Evolutionary conservation across 306 rosid genomes (phyloP).

Genomic region (Erythrophleum fordii): DNA sequence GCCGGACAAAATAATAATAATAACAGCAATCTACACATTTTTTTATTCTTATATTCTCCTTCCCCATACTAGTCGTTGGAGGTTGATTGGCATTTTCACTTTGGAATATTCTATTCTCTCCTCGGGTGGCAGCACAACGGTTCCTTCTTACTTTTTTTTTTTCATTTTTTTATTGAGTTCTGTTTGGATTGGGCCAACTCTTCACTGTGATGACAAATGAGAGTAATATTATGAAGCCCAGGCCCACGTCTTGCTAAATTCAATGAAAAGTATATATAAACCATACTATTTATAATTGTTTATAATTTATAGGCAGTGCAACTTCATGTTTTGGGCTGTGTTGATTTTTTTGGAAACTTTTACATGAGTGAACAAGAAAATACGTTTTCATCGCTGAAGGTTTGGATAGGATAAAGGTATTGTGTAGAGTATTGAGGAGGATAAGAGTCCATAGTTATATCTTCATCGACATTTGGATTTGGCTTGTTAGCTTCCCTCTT

Average conservation of each 20-base stretch:
- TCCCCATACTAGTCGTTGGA: neutral
- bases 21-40: neutral
- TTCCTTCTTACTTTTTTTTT: neutral
- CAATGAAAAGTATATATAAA: no score
- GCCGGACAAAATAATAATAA: slow-evolving; percentile 1
- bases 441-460: slow-evolving; percentile 36
- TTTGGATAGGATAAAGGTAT: slow-evolving; percentile 52
- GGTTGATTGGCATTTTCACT: neutral
- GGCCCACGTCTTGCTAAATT: neutral
- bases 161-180: neutral
- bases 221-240: neutral
- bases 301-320: no score
- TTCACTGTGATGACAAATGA: neutral
- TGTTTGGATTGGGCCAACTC: neutral
- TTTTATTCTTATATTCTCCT: neutral
- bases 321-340: no score
- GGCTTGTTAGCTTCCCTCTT: neutral
- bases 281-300: no score
- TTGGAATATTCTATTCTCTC: neutral
- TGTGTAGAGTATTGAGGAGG: slow-evolving; percentile 65
- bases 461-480: neutral
- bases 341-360: no score
- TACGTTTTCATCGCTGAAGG: slow-evolving; percentile 77
- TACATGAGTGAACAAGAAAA: slow-evolving; percentile 75
- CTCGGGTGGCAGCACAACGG: neutral